These are phyloP conservation scores for Hypomyces perniciosus DNA, from an alignment of 2,329 filamentous ascomycete species.

Conservation along the genomic window DNA sequence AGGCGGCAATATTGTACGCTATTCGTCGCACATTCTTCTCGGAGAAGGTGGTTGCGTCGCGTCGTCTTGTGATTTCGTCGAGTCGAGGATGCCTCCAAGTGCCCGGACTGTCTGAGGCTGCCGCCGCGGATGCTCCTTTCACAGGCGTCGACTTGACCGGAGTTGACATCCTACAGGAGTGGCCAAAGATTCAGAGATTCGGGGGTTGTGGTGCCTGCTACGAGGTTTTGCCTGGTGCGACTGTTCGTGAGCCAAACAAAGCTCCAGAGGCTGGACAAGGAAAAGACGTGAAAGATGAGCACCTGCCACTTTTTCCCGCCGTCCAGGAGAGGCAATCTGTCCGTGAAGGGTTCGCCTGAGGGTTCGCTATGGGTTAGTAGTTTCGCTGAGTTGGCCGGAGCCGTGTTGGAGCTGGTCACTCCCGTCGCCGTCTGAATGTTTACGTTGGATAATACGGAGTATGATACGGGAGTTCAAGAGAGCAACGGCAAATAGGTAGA, in stretches of 20 bases:
- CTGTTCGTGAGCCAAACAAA: slow-evolving; percentile 2
- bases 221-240: background rate
- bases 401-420: slow-evolving; percentile 27
- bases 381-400: slow-evolving; percentile 21
- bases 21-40: slow-evolving; percentile 69
- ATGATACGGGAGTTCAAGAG: slow-evolving; percentile 4
- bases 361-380: slow-evolving; percentile 28
- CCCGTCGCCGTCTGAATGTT: slow-evolving; percentile 22
- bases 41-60: slow-evolving; percentile 71
- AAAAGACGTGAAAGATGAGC: background rate
- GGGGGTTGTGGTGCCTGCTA: background rate
- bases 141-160: slow-evolving; percentile 33
- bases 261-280: background rate
- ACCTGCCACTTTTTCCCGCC: background rate
- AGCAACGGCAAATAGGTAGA: slow-evolving; percentile 3
- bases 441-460: slow-evolving; percentile 22
- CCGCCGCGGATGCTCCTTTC: slow-evolving; percentile 31
- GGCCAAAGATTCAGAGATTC: background rate
- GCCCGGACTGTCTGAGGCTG: slow-evolving; percentile 55
- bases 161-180: slow-evolving; percentile 23
- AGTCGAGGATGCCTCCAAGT: slow-evolving; percentile 89
- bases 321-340: background rate
- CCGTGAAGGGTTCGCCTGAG: background rate
- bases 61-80: slow-evolving; percentile 77
- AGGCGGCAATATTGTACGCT: slow-evolving; percentile 56